Percentiles rank a stretch among this genome's conserved stretches.
These are phyloP conservation scores for Termitomyces sp. DNA, from an alignment of 768 basidiomycete genomes.

Conservation along the genomic window DNA sequence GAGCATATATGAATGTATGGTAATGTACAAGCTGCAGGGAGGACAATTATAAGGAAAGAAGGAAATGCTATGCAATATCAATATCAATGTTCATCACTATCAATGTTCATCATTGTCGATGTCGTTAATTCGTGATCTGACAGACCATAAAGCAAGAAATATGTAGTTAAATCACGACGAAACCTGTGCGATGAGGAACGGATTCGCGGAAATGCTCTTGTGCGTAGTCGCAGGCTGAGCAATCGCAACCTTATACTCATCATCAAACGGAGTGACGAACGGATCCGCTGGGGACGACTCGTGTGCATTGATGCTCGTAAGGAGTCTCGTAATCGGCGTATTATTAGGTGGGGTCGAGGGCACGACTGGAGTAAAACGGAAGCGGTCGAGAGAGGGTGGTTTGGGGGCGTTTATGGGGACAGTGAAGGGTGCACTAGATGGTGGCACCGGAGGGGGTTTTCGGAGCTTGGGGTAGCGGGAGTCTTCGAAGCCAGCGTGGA, in stretches of 20 bases:
- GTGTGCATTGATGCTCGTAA: conserved; percentile 37
- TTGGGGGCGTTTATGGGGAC: background rate
- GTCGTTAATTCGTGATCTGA: background rate
- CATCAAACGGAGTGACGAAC: conserved; percentile 78
- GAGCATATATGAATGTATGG: background rate
- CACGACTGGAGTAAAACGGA: conserved; percentile 9
- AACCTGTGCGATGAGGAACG: conserved; percentile 26
- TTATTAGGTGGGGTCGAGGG: conserved; percentile 12
- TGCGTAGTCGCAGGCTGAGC: conserved; percentile 20
- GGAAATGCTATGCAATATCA: background rate
- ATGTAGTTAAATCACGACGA: background rate
- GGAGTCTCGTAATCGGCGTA: conserved; percentile 38
- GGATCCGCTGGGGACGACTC: conserved; percentile 43
- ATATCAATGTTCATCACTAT: background rate
- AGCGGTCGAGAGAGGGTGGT: background rate
- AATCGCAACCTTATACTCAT: conserved; percentile 42
- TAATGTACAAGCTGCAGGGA: background rate
- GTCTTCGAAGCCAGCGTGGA: conserved; percentile 27
- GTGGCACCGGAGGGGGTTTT: background rate
- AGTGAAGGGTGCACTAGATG: background rate
- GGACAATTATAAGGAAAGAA: background rate
- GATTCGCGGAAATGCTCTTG: conserved; percentile 48
- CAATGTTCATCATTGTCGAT: background rate
- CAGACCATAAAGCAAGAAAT: background rate
- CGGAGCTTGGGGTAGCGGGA: conserved; percentile 9